A percentile compares a stretch with the other conserved stretches of the same genome.
Evolutionary conservation across 2,329 filamentous ascomycete species (phyloP).

Genomic region (Calonectria pteridis): DNA sequence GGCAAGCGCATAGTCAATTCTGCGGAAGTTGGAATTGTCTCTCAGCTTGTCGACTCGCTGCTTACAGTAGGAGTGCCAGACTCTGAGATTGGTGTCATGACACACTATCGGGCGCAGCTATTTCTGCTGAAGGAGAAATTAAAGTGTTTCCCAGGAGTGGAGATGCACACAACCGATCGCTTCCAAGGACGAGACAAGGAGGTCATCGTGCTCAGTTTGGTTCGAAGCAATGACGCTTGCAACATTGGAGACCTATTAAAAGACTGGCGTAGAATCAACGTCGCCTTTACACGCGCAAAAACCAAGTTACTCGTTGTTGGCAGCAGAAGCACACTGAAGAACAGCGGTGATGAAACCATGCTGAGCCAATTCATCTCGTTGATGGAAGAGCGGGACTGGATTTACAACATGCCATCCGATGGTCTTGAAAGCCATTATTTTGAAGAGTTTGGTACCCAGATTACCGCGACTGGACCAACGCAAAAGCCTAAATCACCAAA

Average conservation of each 20-base stretch:
- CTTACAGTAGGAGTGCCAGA: conserved; percentile 81
- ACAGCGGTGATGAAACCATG: conserved; percentile 79
- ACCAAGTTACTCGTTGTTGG: conserved; percentile 93
- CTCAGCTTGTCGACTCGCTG: conserved; percentile 84
- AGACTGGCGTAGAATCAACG: conserved; percentile 94
- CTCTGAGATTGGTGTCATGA: conserved; percentile 90
- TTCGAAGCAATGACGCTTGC: conserved; percentile 85
- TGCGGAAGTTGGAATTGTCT: conserved; percentile 81
- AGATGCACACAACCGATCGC: conserved; percentile 97
- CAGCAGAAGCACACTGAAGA: conserved; percentile 82
- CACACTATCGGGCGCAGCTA: conserved; percentile 94
- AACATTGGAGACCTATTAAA: conserved; percentile 91
- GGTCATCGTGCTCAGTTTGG: conserved; percentile 87
- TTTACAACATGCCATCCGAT: conserved; percentile 76
- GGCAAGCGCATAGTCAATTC: conserved; percentile 91
- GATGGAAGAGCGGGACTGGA: conserved; percentile 84
- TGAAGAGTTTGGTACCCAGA: conserved; percentile 67
- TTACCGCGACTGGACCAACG: conserved; percentile 50
- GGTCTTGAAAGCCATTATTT: conserved; percentile 78
- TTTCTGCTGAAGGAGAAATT: conserved; percentile 83
- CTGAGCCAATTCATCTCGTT: conserved; percentile 80
- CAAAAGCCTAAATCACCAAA: conserved; percentile 46
- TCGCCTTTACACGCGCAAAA: conserved; percentile 92
- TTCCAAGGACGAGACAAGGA: conserved; percentile 98
- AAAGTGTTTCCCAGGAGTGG: conserved; percentile 72